Evolutionary conservation across 805 yeast species (phyloP), one percentile per base, ranked within the genome.

Genomic region (Wickerhamomyces ciferrii): DNA sequence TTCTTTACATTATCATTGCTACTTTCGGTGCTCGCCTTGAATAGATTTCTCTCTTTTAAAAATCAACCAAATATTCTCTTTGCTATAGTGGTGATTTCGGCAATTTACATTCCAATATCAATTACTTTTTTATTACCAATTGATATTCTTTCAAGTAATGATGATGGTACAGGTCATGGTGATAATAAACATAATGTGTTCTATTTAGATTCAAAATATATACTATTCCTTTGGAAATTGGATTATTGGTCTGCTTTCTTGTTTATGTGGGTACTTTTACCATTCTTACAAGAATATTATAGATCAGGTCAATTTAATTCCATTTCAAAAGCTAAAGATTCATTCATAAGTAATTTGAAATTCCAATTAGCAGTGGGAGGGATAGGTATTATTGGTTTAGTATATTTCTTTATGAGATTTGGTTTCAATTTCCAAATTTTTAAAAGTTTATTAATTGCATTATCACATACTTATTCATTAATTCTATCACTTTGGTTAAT

Each of bases 221-320:
- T 84, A 5, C 66, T 80, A n/a, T 58, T 70, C 5, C 58, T 84
- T 36, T 88, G 96, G 96, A 75, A 84, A 54, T 56, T 78, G 41
- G 81, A 84, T 44, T 88, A 88, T 62, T 88, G 96, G 96, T 66
- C 78, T 10, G 85, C 95, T 0, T 88, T 87, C 55, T 58, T 72
- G n/a, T 66, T 87, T 45, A 88, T 95, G 38, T 88, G 96, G 96
- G 66, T 79, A 7, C 51, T 86, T 1, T 62, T 88, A 42, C 96
- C 96, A 0, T 66, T 83, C 31, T 67, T 85, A 23, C 94, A 87
- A 60, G 83, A 82, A 53, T 88, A 76, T 68, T 83, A 79, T 53
- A 76, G 79, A 43, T 81, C 88, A 2, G 95, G 96, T 10, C 75
- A 82, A 59, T 77, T 72, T 56, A 75, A 75, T 37, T 70, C 70